These are phyloP conservation scores for Colletotrichum agaves DNA, from an alignment of 2,329 filamentous ascomycete genomes.

Conservation along the genomic window DNA sequence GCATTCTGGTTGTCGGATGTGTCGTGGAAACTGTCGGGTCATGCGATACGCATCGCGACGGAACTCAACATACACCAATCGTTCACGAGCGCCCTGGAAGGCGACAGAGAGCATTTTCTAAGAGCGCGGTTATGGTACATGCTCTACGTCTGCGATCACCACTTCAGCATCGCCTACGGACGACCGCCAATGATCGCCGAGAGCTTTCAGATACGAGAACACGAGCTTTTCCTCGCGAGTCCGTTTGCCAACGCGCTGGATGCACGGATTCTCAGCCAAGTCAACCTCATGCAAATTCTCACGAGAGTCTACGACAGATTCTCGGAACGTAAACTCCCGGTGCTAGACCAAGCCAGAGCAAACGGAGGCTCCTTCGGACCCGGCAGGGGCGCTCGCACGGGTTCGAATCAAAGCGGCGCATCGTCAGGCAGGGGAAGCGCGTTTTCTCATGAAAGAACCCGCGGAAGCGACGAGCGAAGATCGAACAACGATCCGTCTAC, in stretches of 20 bases:
- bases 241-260: constrained; percentile 41
- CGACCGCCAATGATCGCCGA: constrained; percentile 45
- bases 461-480: neutral
- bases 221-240: constrained; percentile 42
- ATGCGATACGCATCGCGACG: constrained; percentile 67
- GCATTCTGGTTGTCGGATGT: constrained; percentile 72
- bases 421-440: neutral
- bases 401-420: neutral
- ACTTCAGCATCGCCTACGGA: constrained; percentile 48
- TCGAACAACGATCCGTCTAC: neutral
- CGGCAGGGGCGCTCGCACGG: neutral
- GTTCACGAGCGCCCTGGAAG: constrained; percentile 59
- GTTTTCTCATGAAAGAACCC: neutral
- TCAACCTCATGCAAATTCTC: constrained; percentile 39
- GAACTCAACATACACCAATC: constrained; percentile 66
- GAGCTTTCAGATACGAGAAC: constrained; percentile 40
- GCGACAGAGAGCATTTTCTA: constrained; percentile 60
- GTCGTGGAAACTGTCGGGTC: constrained; percentile 69
- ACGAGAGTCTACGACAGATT: constrained; percentile 40
- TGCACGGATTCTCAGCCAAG: constrained; percentile 39
- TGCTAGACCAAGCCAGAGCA: constrained; percentile 6
- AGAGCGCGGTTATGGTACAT: constrained; percentile 68
- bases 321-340: constrained; percentile 24
- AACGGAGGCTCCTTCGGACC: neutral
- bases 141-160: constrained; percentile 47